Evolutionary conservation across 352 stramenopile genomes (phyloP).

Genomic region (Phytophthora constricta): DNA sequence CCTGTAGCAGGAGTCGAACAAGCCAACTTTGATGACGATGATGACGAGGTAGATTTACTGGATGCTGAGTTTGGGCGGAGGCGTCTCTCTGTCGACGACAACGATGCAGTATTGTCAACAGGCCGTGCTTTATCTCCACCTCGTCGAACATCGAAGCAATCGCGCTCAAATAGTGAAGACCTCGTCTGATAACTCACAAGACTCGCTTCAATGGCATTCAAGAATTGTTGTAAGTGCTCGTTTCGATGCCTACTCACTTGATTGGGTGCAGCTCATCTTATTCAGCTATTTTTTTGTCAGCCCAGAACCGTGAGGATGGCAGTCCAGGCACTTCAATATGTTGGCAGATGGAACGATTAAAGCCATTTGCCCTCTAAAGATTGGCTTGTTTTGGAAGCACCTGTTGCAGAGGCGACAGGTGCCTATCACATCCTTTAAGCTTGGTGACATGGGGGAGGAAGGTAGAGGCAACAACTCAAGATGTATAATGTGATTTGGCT

Average conservation of each 20-base stretch:
- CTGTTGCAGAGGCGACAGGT: neutral
- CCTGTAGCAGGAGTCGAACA: neutral
- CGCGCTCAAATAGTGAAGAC: slow-evolving; percentile 20
- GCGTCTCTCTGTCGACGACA: neutral
- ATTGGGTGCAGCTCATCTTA: neutral
- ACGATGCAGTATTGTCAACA: slow-evolving; percentile 13
- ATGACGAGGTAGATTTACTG: slow-evolving; percentile 20
- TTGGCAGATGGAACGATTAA: too few species aligned
- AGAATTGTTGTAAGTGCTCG: slow-evolving; percentile 7
- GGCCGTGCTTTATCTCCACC: slow-evolving; percentile 4
- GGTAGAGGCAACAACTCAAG: slow-evolving; percentile 6
- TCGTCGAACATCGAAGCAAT: slow-evolving; percentile 17
- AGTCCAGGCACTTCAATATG: too few species aligned
- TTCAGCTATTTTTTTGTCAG: neutral
- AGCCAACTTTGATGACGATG: slow-evolving; percentile 18
- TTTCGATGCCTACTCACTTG: neutral
- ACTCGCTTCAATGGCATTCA: neutral
- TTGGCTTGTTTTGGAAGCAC: neutral
- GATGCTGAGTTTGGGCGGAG: slow-evolving; percentile 30
- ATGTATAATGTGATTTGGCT: neutral
- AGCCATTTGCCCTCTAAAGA: neutral
- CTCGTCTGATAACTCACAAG: slow-evolving; percentile 15
- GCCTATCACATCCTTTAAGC: neutral
- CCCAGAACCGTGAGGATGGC: too few species aligned
- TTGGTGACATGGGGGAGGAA: slow-evolving; percentile 8